phyloP scores from a whole-genome alignment of 2,329 filamentous ascomycete species.

The Phaeosphaeriaceae sp. region DNA sequence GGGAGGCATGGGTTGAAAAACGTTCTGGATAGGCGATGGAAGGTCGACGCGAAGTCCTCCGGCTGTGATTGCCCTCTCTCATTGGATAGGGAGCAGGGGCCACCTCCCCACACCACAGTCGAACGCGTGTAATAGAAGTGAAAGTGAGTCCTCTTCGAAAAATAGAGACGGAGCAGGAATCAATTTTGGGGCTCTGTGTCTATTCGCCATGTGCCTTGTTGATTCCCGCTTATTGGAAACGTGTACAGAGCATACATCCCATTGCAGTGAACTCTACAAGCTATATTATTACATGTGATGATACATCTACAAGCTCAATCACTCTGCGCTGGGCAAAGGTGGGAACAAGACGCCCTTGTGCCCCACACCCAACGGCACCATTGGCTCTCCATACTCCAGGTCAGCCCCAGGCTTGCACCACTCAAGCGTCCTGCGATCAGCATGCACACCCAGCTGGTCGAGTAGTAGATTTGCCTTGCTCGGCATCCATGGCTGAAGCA shows the following conservation, averaged over 20 bases:
- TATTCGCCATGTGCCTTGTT: too few relatives aligned
- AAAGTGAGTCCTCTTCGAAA: background rate
- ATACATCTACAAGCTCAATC: background rate
- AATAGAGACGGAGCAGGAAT: too few relatives aligned
- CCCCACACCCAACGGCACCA: slow-evolving; percentile 50
- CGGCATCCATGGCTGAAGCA: slow-evolving; percentile 92
- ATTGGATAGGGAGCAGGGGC: background rate
- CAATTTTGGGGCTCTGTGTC: too few relatives aligned
- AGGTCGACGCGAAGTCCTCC: slow-evolving; percentile 17
- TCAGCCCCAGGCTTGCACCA: slow-evolving; percentile 71
- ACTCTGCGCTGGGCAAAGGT: slow-evolving; percentile 36
- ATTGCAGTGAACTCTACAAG: background rate
- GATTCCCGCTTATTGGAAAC: too few relatives aligned
- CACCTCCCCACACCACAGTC: background rate
- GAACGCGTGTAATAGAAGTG: background rate
- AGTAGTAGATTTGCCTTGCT: slow-evolving; percentile 74
- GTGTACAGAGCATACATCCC: background rate
- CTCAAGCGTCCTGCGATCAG: slow-evolving; percentile 66
- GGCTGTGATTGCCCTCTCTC: slow-evolving; percentile 13
- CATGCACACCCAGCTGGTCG: slow-evolving; percentile 76
- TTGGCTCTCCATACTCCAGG: slow-evolving; percentile 68
- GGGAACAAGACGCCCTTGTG: slow-evolving; percentile 61
- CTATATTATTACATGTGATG: background rate
- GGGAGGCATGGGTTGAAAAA: slow-evolving; percentile 18
- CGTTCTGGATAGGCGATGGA: slow-evolving; percentile 5